Conservation (phyloP, 225 moss, liverwort and hornwort species). For the Polytrichum commune region DNA sequence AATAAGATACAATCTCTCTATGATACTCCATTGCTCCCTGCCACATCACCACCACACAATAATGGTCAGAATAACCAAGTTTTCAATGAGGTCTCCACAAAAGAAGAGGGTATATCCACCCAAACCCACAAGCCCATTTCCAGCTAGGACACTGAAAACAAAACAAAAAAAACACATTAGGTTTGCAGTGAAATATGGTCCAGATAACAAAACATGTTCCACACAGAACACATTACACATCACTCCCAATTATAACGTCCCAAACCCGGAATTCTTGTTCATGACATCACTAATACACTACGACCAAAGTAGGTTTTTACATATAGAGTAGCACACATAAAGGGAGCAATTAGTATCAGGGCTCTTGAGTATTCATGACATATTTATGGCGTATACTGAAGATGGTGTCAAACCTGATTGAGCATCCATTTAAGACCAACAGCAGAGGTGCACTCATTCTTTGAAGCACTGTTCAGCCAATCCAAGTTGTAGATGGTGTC, state of each 20-base stretch:
- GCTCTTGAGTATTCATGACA: no score
- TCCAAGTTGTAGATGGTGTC: constrained; percentile 53
- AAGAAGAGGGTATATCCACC: not conserved
- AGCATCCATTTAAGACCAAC: constrained; percentile 74
- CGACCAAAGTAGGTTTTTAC: no score
- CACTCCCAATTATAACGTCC: no score
- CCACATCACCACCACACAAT: not conserved
- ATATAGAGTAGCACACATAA: no score
- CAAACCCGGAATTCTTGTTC: no score
- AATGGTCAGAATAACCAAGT: not conserved
- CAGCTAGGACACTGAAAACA: not conserved
- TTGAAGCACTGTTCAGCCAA: constrained; percentile 57
- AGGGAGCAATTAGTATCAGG: no score
- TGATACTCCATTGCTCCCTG: constrained; percentile 62
- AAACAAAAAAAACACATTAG: no score
- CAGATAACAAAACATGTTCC: no score
- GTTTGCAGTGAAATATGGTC: no score
- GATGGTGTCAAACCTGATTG: constrained; percentile 43
- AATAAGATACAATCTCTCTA: constrained; percentile 48
- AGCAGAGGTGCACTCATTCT: constrained; percentile 53
- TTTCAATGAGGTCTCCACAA: not conserved
- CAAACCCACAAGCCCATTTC: not conserved
- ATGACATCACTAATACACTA: no score
- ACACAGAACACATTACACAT: no score
- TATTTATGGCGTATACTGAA: no score